Evolutionary conservation across 75 land plant genomes (phyloP).

Genomic region (Chamaecyparis obtusa): DNA sequence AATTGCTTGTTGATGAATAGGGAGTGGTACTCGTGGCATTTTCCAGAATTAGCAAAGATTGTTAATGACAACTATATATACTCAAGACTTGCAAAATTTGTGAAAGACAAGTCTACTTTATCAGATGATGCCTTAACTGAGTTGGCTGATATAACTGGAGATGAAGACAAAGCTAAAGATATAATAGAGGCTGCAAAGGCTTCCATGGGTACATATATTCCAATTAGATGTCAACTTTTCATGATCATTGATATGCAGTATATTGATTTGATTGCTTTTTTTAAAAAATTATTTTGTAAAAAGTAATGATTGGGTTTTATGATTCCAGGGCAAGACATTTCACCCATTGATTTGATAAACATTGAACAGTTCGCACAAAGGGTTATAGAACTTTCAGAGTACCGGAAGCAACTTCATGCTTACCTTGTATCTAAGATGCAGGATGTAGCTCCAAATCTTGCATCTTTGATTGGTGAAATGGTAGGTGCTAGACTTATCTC

Average conservation of each 20-base stretch:
- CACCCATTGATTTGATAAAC: constrained; percentile 80
- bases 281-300: too few species aligned
- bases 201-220: constrained; percentile 76
- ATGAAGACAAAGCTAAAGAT: constrained; percentile 94
- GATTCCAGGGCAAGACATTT: constrained; percentile 84
- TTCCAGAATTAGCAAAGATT: constrained; percentile 94
- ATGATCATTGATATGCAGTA: neutral
- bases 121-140: constrained; percentile 60
- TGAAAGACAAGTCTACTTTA: constrained; percentile 75
- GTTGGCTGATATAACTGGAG: constrained; percentile 83
- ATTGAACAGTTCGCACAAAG: constrained; percentile 84
- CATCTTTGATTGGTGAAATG: constrained; percentile 92
- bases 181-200: constrained; percentile 91
- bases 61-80: constrained; percentile 91
- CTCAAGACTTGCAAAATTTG: constrained; percentile 72
- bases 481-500: constrained; percentile 98
- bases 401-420: constrained; percentile 71
- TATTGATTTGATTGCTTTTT: neutral
- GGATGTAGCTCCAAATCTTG: constrained; percentile 93
- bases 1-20: constrained; percentile 31
- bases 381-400: constrained; percentile 85
- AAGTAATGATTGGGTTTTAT: neutral
- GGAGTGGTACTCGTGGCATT: constrained; percentile 99
- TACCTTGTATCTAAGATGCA: constrained; percentile 93
- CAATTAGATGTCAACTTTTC: neutral